A percentile compares a stretch with the other conserved stretches of the same genome.
phyloP scores from a whole-genome alignment of 208 protist genomes.

The Trypanosoma scelopori region DNA sequence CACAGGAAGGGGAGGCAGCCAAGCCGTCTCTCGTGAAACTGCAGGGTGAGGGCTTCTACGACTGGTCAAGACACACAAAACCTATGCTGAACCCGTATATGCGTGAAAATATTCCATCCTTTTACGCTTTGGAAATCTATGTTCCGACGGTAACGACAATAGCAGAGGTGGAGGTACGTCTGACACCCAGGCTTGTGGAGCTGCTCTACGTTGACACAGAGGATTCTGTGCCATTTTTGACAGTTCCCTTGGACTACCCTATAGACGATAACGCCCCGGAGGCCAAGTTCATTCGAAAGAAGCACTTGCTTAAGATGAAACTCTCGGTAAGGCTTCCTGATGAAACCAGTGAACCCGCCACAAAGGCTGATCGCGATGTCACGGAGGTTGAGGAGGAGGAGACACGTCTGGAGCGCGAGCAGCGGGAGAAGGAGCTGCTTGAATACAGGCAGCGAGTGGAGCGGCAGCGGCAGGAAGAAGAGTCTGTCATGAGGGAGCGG shows the following conservation, averaged over 20 bases:
- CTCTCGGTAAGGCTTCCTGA: slow-evolving; percentile 74
- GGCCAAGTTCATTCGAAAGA: slow-evolving; percentile 84
- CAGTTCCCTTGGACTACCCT: slow-evolving; percentile 72
- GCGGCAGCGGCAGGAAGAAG: slow-evolving; percentile 44
- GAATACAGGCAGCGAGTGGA: slow-evolving; percentile 34
- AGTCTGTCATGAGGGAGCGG: slow-evolving; percentile 62
- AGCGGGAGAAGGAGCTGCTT: slow-evolving; percentile 31
- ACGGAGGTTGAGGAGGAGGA: slow-evolving; percentile 74
- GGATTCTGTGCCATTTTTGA: slow-evolving; percentile 49
- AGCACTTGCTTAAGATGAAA: slow-evolving; percentile 48
- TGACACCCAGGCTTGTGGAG: slow-evolving; percentile 45
- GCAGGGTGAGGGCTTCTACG: slow-evolving; percentile 54
- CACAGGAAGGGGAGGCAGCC: neutral
- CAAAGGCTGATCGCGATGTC: slow-evolving; percentile 54
- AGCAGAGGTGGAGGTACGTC: slow-evolving; percentile 78
- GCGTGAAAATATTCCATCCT: slow-evolving; percentile 68
- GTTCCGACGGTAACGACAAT: slow-evolving; percentile 76
- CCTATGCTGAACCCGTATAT: slow-evolving; percentile 70
- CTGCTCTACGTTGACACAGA: slow-evolving; percentile 65
- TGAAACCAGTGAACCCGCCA: slow-evolving; percentile 46
- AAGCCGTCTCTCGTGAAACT: slow-evolving; percentile 38
- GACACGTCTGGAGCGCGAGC: slow-evolving; percentile 29
- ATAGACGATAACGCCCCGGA: slow-evolving; percentile 55
- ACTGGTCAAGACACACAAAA: slow-evolving; percentile 77
- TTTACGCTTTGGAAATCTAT: slow-evolving; percentile 54